phyloP scores from a whole-genome alignment of 2,329 filamentous ascomycete genomes.

The Stagonosporopsis chrysanthemi region DNA sequence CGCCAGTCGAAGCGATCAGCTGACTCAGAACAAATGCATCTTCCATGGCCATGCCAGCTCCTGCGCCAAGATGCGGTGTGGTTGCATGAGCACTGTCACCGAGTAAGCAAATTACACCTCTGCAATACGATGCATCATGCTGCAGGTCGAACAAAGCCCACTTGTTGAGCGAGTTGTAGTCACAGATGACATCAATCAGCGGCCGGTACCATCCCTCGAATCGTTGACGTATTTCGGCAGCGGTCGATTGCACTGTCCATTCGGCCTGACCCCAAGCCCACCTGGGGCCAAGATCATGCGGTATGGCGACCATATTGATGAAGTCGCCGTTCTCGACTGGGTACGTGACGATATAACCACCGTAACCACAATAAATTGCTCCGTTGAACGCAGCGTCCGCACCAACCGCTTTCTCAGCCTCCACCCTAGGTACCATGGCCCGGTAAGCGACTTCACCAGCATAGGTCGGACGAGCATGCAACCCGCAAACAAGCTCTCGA shows the following conservation, averaged over 20 bases:
- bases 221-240: slow-evolving; percentile 27
- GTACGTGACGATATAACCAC: slow-evolving; percentile 27
- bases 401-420: slow-evolving; percentile 48
- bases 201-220: slow-evolving; percentile 21
- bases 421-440: slow-evolving; percentile 42
- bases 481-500: slow-evolving; percentile 27
- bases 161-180: slow-evolving; percentile 23
- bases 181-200: slow-evolving; percentile 19
- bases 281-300: slow-evolving; percentile 18
- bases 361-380: slow-evolving; percentile 34
- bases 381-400: slow-evolving; percentile 37
- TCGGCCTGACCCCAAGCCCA: slow-evolving; percentile 22
- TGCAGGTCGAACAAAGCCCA: slow-evolving; percentile 34
- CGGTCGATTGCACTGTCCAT: slow-evolving; percentile 24
- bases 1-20: slow-evolving; percentile 4
- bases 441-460: slow-evolving; percentile 37
- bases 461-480: slow-evolving; percentile 30
- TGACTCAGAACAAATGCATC: slow-evolving; percentile 24
- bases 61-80: slow-evolving; percentile 33
- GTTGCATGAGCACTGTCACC: slow-evolving; percentile 38
- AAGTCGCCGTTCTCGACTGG: slow-evolving; percentile 29
- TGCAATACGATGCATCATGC: slow-evolving; percentile 26
- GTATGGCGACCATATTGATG: slow-evolving; percentile 34
- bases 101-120: slow-evolving; percentile 27
- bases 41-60: slow-evolving; percentile 37